These are phyloP conservation scores for Phytophthora constricta DNA, from an alignment of 352 stramenopile genomes.

Conservation along the genomic window DNA sequence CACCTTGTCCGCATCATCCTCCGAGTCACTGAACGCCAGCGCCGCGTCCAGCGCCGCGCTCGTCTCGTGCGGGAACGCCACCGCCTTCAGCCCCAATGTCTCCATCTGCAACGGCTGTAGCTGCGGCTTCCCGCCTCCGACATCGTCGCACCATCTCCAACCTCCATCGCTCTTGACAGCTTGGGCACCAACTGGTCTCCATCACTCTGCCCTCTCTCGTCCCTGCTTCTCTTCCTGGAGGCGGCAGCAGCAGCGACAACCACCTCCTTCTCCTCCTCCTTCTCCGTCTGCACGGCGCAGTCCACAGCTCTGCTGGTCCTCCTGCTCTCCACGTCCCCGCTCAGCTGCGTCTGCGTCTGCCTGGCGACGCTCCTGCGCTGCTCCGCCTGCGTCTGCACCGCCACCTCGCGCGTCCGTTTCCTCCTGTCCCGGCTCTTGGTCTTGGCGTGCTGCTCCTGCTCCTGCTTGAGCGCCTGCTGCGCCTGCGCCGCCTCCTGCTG, in stretches of 20 bases:
- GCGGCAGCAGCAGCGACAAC: too few relatives aligned
- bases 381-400: constrained; percentile 28
- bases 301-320: constrained; percentile 11
- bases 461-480: constrained; percentile 31
- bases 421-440: constrained; percentile 21
- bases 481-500: constrained; percentile 29
- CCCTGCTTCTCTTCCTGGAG: constrained; percentile 20
- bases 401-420: constrained; percentile 10
- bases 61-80: constrained; percentile 19
- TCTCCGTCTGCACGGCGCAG: constrained; percentile 28
- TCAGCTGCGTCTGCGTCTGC: constrained; percentile 35
- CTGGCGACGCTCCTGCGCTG: constrained; percentile 9
- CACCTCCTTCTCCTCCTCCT: too few relatives aligned
- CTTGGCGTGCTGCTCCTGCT: constrained; percentile 8
- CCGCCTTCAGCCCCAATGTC: background rate
- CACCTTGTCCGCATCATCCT: constrained; percentile 17
- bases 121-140: background rate
- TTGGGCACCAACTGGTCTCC: constrained; percentile 26
- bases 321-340: constrained; percentile 19
- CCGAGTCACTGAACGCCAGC: constrained; percentile 43
- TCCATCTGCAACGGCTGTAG: constrained; percentile 12
- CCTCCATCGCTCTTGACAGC: constrained; percentile 5
- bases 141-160: background rate
- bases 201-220: background rate
- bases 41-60: constrained; percentile 47